Evolutionary conservation across 2,329 filamentous ascomycete species (phyloP).

Genomic region (Monosporascus ibericus): DNA sequence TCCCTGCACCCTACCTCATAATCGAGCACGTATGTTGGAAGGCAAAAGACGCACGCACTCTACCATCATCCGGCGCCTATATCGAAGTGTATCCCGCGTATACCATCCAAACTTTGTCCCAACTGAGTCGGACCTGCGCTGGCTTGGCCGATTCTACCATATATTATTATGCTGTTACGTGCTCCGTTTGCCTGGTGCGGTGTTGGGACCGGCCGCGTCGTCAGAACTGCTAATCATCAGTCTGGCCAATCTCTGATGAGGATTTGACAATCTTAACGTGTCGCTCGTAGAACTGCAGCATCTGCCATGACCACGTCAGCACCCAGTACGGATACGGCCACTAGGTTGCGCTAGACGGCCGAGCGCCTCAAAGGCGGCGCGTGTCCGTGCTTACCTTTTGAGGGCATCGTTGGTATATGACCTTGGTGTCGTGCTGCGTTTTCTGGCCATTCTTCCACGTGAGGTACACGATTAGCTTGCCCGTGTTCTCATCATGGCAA

Average conservation of each 20-base stretch:
- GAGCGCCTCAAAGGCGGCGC: background rate
- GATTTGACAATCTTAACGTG: slow-evolving; percentile 48
- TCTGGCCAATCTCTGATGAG: slow-evolving; percentile 8
- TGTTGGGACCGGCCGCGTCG: background rate
- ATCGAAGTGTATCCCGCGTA: background rate
- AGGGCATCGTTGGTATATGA: slow-evolving; percentile 70
- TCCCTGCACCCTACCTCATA: no score
- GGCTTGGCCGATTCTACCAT: background rate
- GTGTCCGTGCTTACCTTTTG: slow-evolving; percentile 53
- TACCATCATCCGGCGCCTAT: background rate
- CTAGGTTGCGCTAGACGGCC: background rate
- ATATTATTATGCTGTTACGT: background rate
- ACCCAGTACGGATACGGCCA: background rate
- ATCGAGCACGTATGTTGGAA: no score
- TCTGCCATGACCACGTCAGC: slow-evolving; percentile 30
- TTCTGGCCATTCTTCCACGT: slow-evolving; percentile 70
- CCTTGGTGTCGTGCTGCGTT: slow-evolving; percentile 63
- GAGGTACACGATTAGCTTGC: slow-evolving; percentile 60
- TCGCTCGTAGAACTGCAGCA: slow-evolving; percentile 54
- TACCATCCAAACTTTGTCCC: background rate
- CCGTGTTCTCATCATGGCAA: slow-evolving; percentile 57
- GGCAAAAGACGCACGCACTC: background rate
- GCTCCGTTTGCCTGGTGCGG: background rate
- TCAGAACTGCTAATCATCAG: slow-evolving; percentile 10
- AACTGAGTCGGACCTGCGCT: background rate